These are phyloP conservation scores for Puccinia hordei DNA, from an alignment of 1,284 basidiomycete species.

Conservation along the genomic window DNA sequence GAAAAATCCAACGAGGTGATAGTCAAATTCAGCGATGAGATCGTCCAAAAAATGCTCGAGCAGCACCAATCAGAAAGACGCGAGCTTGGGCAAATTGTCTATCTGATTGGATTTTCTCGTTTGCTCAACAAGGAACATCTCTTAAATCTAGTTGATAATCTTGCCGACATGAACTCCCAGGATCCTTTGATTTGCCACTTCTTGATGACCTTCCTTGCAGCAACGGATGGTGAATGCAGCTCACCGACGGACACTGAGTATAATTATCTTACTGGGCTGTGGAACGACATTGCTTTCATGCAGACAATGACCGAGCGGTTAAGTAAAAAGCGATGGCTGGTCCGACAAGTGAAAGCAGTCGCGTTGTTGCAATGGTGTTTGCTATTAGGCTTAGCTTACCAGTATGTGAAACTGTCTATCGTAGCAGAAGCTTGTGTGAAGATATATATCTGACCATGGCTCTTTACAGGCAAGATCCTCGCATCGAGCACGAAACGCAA, in stretches of 20 bases:
- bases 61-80: constrained; percentile 50
- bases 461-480: constrained; percentile 72
- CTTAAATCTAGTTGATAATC: constrained; percentile 29
- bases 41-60: constrained; percentile 50
- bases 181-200: constrained; percentile 49
- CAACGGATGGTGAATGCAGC: constrained; percentile 43
- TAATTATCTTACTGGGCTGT: constrained; percentile 30
- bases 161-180: constrained; percentile 46
- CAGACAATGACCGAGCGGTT: constrained; percentile 35
- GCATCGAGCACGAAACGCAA: constrained; percentile 65
- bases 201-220: constrained; percentile 46
- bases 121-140: constrained; percentile 32
- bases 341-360: constrained; percentile 48
- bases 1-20: constrained; percentile 42
- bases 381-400: constrained; percentile 49
- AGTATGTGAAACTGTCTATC: constrained; percentile 30
- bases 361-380: constrained; percentile 51
- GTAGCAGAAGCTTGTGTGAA: not conserved
- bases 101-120: constrained; percentile 49
- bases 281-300: constrained; percentile 44
- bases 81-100: constrained; percentile 47
- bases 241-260: constrained; percentile 37
- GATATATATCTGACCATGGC: constrained; percentile 60
- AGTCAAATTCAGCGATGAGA: constrained; percentile 50
- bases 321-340: constrained; percentile 46